Conservation (phyloP, 192 early-diverging fungal genomes). For the Thamnidium elegans region DNA sequence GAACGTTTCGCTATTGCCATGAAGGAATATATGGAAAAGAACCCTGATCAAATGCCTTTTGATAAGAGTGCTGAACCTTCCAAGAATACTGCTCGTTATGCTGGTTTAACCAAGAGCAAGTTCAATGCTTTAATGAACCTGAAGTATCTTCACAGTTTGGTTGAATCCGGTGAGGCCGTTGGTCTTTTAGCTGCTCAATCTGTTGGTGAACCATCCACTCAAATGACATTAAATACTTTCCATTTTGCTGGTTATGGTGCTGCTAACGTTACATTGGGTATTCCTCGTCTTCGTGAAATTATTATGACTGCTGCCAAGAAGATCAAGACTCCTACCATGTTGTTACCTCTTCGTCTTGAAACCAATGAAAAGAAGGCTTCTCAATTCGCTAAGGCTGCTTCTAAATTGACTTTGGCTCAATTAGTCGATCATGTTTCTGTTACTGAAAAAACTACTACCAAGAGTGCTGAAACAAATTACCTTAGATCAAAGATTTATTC, state of each 20-base stretch:
- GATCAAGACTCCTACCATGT: slow-evolving; percentile 96
- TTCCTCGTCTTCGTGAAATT: slow-evolving; percentile 98
- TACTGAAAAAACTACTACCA: slow-evolving; percentile 66
- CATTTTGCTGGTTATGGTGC: slow-evolving; percentile 97
- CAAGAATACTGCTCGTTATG: slow-evolving; percentile 57
- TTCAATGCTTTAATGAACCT: slow-evolving; percentile 93
- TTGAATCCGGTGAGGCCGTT: slow-evolving; percentile 97
- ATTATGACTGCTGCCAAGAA: slow-evolving; percentile 99
- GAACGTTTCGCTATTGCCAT: slow-evolving; percentile 79
- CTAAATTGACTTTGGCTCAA: slow-evolving; percentile 74
- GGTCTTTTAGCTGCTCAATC: slow-evolving; percentile 97
- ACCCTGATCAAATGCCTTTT: slow-evolving; percentile 66
- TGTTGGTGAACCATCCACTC: slow-evolving; percentile 98
- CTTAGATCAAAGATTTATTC: slow-evolving; percentile 73
- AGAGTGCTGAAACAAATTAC: slow-evolving; percentile 39
- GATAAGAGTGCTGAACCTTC: slow-evolving; percentile 47
- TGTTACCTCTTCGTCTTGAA: slow-evolving; percentile 77
- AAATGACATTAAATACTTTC: slow-evolving; percentile 99
- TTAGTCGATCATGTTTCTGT: slow-evolving; percentile 86
- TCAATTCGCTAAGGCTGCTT: slow-evolving; percentile 69
- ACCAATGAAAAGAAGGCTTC: slow-evolving; percentile 68
- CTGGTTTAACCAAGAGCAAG: slow-evolving; percentile 55
- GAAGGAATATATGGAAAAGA: slow-evolving; percentile 62
- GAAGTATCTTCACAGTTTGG: slow-evolving; percentile 89
- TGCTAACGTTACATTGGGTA: slow-evolving; percentile 96